Conservation (phyloP, 176 grass and related monocot genomes). For the Cenchrus americanus region DNA sequence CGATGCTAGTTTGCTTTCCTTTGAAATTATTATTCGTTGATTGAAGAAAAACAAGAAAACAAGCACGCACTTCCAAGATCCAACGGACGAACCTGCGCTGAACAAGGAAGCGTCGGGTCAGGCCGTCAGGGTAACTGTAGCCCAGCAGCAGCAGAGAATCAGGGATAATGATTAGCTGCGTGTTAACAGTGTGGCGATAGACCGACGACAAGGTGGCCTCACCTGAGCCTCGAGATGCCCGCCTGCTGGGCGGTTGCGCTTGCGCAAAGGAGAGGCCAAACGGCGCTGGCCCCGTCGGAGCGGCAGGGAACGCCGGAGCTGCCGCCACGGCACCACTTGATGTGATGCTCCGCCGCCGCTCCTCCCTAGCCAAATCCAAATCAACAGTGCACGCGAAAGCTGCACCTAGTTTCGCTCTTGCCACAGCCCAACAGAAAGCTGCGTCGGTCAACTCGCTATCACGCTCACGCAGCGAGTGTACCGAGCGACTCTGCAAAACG, state of each 20-base stretch:
- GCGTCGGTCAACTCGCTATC: no score
- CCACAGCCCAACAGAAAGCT: background rate
- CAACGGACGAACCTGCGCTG: conserved; percentile 17
- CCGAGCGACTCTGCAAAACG: background rate
- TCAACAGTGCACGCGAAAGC: background rate
- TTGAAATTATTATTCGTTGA: no score
- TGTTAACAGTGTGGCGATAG: background rate
- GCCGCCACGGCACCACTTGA: background rate
- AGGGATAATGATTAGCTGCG: background rate
- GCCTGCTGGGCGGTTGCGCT: background rate
- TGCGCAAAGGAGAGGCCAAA: conserved; percentile 59
- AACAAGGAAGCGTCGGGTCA: conserved; percentile 1
- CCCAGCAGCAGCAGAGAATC: background rate
- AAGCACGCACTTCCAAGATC: conserved; percentile 51
- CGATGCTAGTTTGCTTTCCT: no score
- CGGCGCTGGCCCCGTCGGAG: background rate
- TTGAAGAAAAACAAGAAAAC: background rate
- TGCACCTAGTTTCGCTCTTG: background rate
- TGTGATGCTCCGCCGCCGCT: background rate
- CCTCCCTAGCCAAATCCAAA: background rate
- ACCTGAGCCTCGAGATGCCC: conserved; percentile 57
- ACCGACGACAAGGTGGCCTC: background rate
- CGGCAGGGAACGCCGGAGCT: background rate
- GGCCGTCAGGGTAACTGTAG: background rate
- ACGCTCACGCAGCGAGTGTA: no score